Percentiles rank a stretch among this genome's conserved stretches.
Evolutionary conservation across 257 asterid species (phyloP).

Genomic region (Jacaranda mimosifolia): DNA sequence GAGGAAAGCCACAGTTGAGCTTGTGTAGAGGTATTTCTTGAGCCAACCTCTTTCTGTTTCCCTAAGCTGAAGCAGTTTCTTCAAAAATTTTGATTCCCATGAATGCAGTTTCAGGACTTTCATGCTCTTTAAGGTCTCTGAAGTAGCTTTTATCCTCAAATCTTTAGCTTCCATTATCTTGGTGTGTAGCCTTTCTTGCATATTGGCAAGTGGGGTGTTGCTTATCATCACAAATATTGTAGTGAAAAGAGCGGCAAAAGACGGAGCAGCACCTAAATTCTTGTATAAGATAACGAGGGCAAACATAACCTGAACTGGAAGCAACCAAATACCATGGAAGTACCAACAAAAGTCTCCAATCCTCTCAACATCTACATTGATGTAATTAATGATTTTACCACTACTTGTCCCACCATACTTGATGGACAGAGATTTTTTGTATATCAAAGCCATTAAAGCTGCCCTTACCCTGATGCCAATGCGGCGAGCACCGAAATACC

Average conservation of each 20-base stretch:
- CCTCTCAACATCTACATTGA: constrained; percentile 85
- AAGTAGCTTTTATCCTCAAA: constrained; percentile 72
- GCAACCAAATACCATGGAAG: constrained; percentile 85
- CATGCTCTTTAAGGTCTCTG: constrained; percentile 82
- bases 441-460: constrained; percentile 73
- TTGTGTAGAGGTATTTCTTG: constrained; percentile 65
- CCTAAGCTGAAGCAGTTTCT: constrained; percentile 64
- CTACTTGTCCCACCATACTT: constrained; percentile 64
- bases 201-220: constrained; percentile 83
- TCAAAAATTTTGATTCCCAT: constrained; percentile 73
- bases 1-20: constrained; percentile 77
- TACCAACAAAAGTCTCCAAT: constrained; percentile 85
- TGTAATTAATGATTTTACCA: constrained; percentile 67
- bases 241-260: constrained; percentile 72
- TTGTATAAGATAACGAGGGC: constrained; percentile 70
- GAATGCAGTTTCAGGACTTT: constrained; percentile 78
- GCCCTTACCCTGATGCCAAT: constrained; percentile 77
- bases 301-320: constrained; percentile 71
- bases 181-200: constrained; percentile 66
- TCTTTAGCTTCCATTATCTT: constrained; percentile 91
- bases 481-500: constrained; percentile 89
- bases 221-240: constrained; percentile 79
- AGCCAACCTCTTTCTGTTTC: constrained; percentile 68
- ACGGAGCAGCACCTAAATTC: constrained; percentile 77
- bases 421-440: constrained; percentile 62